Conservation (phyloP, 306 rosid genomes). For the Vigna radiata region DNA sequence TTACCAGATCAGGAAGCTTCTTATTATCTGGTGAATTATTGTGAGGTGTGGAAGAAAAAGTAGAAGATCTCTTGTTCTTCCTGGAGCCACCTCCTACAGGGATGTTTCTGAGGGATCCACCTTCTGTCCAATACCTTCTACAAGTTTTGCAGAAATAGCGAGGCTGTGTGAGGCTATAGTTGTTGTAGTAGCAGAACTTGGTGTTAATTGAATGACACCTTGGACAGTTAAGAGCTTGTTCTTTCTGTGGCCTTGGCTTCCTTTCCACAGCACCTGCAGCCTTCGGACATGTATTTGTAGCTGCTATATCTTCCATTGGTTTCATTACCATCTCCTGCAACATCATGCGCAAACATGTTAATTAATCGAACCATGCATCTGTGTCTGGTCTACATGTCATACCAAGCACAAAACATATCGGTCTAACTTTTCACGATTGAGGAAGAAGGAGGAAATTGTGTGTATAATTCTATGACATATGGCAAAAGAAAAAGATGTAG, state of each 20-base stretch:
- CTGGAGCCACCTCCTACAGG: constrained; percentile 92
- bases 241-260: constrained; percentile 65
- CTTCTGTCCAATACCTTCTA: constrained; percentile 93
- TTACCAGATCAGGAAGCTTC: constrained; percentile 54
- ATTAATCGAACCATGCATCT: not conserved
- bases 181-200: constrained; percentile 89
- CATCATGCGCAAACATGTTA: not conserved
- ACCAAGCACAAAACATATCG: constrained; percentile 37
- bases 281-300: constrained; percentile 54
- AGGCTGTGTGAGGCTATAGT: constrained; percentile 86
- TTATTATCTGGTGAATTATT: constrained; percentile 15
- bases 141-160: constrained; percentile 88
- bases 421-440: constrained; percentile 28
- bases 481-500: not conserved
- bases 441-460: not conserved
- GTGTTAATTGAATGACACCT: constrained; percentile 85
- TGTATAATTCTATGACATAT: not conserved
- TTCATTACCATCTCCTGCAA: constrained; percentile 75
- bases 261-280: constrained; percentile 41
- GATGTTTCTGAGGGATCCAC: constrained; percentile 83
- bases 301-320: constrained; percentile 63
- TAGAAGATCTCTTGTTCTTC: constrained; percentile 71
- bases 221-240: constrained; percentile 79
- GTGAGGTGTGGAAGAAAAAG: constrained; percentile 10
- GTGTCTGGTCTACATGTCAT: not conserved